Base-by-base conservation (phyloP, 495 filamentous ascomycete species). In the Coniosporium apollinis region DNA sequence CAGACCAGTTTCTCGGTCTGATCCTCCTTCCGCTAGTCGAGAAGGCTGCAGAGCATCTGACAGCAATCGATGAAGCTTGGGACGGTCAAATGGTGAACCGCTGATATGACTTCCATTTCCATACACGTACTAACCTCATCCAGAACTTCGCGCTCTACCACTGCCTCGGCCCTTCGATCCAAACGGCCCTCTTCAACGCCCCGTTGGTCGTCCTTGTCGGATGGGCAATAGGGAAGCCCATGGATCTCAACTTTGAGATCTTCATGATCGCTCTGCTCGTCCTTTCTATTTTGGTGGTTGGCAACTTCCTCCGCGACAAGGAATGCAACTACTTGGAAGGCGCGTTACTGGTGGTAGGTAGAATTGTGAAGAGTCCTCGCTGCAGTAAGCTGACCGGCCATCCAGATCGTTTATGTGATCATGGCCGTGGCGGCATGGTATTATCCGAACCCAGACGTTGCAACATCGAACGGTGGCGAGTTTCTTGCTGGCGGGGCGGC, bases 361-460 rank as follows among this genome's bases (percentile, higher is more conserved):
- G 14, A 14, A n/a, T n/a, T n/a, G n/a, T n/a, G n/a, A n/a, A n/a
- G n/a, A n/a, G n/a, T n/a, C n/a, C n/a, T n/a, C n/a, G n/a, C n/a
- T n/a, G n/a, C n/a, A n/a, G n/a, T n/a, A n/a, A 18, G 5, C 30
- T 5, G 21, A 16, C n/a, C 5, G 18, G n/a, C n/a, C n/a, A n/a
- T n/a, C 19, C 39, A 28, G 38, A 46, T 49, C 13, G 37, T 47
- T 28, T 49, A 49, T 19, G 33, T 47, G n/a, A 43, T 49, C 28
- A 43, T 49, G 19, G 47, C 47, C 9, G 44, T 49, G 14, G 43
- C 43, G 4, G 28, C 47, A 4, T 49, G 38, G 33, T 49, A 49
- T 24, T 46, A 46, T 35, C 47, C 47, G 3, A 45, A 48, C 22
- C 45, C 45, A 3, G 44, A 46, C 18, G 40, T 46, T n/a, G n/a